Evolutionary conservation across 163 green algal species (phyloP).

Genomic region (Trebouxiophyceae sp.): DNA sequence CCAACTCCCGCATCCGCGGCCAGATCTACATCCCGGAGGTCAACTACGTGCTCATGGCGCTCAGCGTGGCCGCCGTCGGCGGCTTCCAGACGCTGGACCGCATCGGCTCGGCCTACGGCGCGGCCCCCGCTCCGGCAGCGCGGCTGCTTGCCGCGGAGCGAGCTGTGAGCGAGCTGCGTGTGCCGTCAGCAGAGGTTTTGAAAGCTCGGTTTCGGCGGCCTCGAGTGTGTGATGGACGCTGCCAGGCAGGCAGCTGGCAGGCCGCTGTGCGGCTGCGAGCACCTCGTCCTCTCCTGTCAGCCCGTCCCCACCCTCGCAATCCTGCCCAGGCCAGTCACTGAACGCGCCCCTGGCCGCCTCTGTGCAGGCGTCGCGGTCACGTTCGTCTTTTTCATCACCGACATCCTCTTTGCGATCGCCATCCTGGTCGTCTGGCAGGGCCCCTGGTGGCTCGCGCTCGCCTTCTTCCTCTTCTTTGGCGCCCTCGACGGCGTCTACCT

Average conservation of each 20-base stretch:
- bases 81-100: constrained; percentile 24
- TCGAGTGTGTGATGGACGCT: not conserved
- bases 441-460: constrained; percentile 20
- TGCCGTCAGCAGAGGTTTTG: not conserved
- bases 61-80: constrained; percentile 20
- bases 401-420: constrained; percentile 24
- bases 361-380: constrained; percentile 42
- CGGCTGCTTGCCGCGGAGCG: too few species aligned
- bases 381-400: constrained; percentile 42
- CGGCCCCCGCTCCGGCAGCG: too few species aligned
- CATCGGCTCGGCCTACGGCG: constrained; percentile 41
- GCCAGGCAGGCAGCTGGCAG: not conserved
- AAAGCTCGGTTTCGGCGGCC: not conserved
- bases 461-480: constrained; percentile 28
- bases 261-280: not conserved
- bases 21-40: constrained; percentile 43
- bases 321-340: not conserved
- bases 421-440: constrained; percentile 36
- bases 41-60: constrained; percentile 38
- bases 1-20: constrained; percentile 11
- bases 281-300: not conserved
- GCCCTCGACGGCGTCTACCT: not conserved
- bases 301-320: not conserved
- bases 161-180: too few species aligned
- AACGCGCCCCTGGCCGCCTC: not conserved